phyloP scores from a whole-genome alignment of 148 eudicot species.

The Nepenthes mirabilis region DNA sequence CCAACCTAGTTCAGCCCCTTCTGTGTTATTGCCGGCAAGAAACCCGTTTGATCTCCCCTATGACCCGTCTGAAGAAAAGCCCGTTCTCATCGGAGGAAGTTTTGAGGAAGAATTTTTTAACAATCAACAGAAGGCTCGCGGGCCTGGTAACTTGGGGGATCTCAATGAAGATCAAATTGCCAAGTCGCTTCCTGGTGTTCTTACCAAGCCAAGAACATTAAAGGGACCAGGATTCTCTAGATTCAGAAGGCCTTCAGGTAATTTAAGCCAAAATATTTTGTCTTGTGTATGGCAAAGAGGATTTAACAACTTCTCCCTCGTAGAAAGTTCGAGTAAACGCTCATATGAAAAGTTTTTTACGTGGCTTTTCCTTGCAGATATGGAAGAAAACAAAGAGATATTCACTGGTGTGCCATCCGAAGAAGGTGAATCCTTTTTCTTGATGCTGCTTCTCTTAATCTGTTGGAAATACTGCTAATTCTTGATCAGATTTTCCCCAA shows the following conservation, averaged over 20 bases:
- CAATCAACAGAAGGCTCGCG: conserved; percentile 20
- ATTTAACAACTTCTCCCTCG: no score
- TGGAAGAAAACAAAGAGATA: background rate
- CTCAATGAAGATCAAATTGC: conserved; percentile 15
- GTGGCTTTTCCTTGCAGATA: background rate
- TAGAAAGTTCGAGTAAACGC: no score
- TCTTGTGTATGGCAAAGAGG: background rate
- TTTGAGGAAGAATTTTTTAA: conserved; percentile 41
- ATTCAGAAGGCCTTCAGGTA: conserved; percentile 35
- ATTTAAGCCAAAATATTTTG: background rate
- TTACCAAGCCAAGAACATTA: conserved; percentile 13
- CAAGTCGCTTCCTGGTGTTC: conserved; percentile 14
- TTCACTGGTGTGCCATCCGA: background rate
- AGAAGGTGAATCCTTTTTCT: background rate
- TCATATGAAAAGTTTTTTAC: background rate
- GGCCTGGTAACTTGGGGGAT: conserved; percentile 16
- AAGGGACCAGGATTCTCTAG: conserved; percentile 17
- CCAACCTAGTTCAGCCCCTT: conserved; percentile 68
- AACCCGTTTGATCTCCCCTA: conserved; percentile 90
- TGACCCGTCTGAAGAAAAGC: conserved; percentile 75
- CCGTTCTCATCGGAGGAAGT: conserved; percentile 54
- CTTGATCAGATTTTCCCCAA: background rate
- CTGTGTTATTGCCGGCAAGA: conserved; percentile 30
- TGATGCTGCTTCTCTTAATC: background rate
- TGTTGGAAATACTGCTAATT: background rate